These are phyloP conservation scores for Salix koriyanagi DNA, from an alignment of 345 rosid genomes.

Conservation along the genomic window DNA sequence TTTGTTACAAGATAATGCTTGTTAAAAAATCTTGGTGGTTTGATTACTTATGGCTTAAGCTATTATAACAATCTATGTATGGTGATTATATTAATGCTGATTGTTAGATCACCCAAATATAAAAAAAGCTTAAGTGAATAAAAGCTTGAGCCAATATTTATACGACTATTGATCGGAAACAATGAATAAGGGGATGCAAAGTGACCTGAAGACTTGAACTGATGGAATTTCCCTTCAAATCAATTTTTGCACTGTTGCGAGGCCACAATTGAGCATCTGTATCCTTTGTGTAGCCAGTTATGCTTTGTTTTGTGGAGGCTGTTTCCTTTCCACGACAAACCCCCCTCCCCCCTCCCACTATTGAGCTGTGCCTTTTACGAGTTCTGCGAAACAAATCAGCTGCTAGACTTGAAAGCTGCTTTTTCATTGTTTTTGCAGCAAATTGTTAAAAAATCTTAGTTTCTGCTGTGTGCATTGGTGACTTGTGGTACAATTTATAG, in stretches of 20 bases:
- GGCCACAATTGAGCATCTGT: background rate
- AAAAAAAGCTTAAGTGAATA: background rate
- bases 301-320: background rate
- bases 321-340: background rate
- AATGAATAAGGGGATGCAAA: background rate
- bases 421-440: background rate
- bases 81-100: background rate
- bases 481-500: background rate
- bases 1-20: background rate
- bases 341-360: too few relatives aligned
- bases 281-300: background rate
- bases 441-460: background rate
- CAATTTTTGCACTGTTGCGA: background rate
- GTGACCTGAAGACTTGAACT: background rate
- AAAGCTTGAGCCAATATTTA: background rate
- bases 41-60: background rate
- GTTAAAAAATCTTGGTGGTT: background rate
- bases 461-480: background rate
- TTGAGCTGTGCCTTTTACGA: background rate
- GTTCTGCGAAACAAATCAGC: background rate
- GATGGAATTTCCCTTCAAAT: background rate
- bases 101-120: background rate
- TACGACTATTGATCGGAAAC: background rate
- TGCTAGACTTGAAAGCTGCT: background rate
- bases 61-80: background rate